Evolutionary conservation across 177 flowering plant species (phyloP), one percentile per base, ranked within the genome.

Genomic region (Vitis hybrid): DNA sequence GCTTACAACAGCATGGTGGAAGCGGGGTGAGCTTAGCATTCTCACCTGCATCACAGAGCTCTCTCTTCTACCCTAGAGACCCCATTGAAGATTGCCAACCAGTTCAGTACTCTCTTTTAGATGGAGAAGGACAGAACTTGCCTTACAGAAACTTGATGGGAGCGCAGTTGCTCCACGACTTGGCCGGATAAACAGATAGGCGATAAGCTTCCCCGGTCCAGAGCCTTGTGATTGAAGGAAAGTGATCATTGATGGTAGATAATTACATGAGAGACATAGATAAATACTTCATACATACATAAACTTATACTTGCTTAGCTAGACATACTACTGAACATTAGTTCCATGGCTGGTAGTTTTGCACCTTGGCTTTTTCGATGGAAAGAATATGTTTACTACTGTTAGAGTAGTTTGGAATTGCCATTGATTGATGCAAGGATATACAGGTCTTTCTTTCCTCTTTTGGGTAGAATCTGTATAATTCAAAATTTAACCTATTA

Each of bases 121-220:
- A 94, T 17, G 89, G 88, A 14, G 92, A 83, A 71, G 80, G 74
- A 9, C 95, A 89, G 79, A 89, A 81, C 70, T 77, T 88, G 75
- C 97, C 96, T 49, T 91, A 92, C 67, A 75, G 90, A 74, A 92
- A 86, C 78, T 81, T 92, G 82, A 84, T 92, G 91, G 97, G 93
- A 17, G 90, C 91, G 3, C 98, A 91, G 74, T 70, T 92, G 81
- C 89, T 94, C 15, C 97, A 90, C 77, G 98, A 91, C 69, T 79
- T 91, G 69, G 92, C 91, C 1, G 80, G 85, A 14, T 81, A 66
- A 65, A 57, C 28, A 5, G 44, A 38, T 38, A 24, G 44, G 9
- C 9, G 44, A 38, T 38, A 0, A 38, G 44, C 28, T 28, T 12
- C 2, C 58, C 11, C 7, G 18, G 1, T 51, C 13, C 31, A 49